These are phyloP conservation scores for Diplocarpon mali DNA, from an alignment of 2,329 filamentous ascomycete species.

Conservation along the genomic window DNA sequence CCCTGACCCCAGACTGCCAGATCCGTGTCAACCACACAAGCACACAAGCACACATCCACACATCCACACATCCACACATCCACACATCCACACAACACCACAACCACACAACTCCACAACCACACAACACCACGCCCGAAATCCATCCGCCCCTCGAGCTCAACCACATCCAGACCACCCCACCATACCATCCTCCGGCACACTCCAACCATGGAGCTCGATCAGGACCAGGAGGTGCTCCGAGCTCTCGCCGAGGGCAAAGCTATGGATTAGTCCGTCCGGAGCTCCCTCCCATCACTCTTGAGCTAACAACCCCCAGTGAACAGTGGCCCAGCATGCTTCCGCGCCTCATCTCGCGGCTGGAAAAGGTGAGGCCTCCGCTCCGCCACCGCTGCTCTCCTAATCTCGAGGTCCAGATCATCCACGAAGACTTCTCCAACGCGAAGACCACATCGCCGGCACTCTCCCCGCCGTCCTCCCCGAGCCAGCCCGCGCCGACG, in stretches of 20 bases:
- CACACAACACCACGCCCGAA: too few species aligned
- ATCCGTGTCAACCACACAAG: background rate
- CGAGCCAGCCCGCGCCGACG: slow-evolving; percentile 33
- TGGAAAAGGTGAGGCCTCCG: slow-evolving; percentile 31
- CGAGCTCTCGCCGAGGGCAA: slow-evolving; percentile 38
- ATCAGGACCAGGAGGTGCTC: slow-evolving; percentile 35
- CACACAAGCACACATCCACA: background rate
- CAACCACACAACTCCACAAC: too few species aligned
- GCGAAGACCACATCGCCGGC: slow-evolving; percentile 40
- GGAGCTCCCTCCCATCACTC: background rate
- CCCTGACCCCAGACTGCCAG: too few species aligned
- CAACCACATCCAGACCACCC: slow-evolving; percentile 7
- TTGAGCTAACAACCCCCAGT: slow-evolving; percentile 24
- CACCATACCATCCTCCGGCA: slow-evolving; percentile 13
- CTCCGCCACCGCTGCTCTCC: slow-evolving; percentile 29
- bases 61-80: too few species aligned
- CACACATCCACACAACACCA: background rate
- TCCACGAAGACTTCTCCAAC: slow-evolving; percentile 41
- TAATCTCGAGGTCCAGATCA: slow-evolving; percentile 36
- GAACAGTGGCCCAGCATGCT: slow-evolving; percentile 31
- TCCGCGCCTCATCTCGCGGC: slow-evolving; percentile 28
- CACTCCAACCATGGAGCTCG: slow-evolving; percentile 40
- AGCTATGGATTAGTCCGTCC: slow-evolving; percentile 43
- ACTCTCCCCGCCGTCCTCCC: slow-evolving; percentile 38
- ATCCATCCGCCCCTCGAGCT: too few species aligned